phyloP scores from a whole-genome alignment of 768 basidiomycete genomes.

The Kockovaella imperatae region DNA sequence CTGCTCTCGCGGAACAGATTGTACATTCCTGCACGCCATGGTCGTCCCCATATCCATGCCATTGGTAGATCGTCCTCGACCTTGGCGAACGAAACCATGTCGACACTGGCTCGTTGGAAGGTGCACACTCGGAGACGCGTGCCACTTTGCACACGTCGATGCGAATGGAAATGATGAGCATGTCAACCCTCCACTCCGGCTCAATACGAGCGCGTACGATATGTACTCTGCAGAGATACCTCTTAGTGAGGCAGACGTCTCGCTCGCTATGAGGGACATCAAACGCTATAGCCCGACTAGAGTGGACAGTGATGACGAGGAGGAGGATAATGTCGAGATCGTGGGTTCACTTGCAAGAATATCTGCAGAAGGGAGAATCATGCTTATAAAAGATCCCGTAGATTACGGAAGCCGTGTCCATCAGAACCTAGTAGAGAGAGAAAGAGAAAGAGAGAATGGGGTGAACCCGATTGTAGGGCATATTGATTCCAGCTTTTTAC shows the following conservation, averaged over 20 bases:
- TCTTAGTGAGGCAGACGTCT: too few species aligned
- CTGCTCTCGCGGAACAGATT: constrained; percentile 29
- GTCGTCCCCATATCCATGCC: constrained; percentile 31
- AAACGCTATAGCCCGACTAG: too few species aligned
- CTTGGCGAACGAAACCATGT: constrained; percentile 39
- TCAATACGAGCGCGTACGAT: too few species aligned
- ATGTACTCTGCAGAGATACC: too few species aligned
- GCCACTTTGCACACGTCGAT: constrained; percentile 41
- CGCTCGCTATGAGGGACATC: too few species aligned
- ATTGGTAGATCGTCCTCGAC: constrained; percentile 33
- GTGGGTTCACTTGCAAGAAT: constrained; percentile 20
- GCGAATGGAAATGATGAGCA: not conserved
- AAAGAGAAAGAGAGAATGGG: too few species aligned
- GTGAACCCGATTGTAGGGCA: too few species aligned
- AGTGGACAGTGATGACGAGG: constrained; percentile 27
- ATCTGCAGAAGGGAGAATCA: not conserved
- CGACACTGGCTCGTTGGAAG: constrained; percentile 34
- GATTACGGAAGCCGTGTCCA: too few species aligned
- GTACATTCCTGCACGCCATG: constrained; percentile 36
- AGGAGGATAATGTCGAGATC: constrained; percentile 39
- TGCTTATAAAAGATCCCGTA: too few species aligned
- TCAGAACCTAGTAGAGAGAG: too few species aligned
- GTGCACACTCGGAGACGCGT: constrained; percentile 39
- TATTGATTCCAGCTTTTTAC: too few species aligned
- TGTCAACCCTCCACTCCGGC: too few species aligned